These are phyloP conservation scores for Tetraselmis striata DNA, from an alignment of 139 green algal genomes.

Conservation along the genomic window DNA sequence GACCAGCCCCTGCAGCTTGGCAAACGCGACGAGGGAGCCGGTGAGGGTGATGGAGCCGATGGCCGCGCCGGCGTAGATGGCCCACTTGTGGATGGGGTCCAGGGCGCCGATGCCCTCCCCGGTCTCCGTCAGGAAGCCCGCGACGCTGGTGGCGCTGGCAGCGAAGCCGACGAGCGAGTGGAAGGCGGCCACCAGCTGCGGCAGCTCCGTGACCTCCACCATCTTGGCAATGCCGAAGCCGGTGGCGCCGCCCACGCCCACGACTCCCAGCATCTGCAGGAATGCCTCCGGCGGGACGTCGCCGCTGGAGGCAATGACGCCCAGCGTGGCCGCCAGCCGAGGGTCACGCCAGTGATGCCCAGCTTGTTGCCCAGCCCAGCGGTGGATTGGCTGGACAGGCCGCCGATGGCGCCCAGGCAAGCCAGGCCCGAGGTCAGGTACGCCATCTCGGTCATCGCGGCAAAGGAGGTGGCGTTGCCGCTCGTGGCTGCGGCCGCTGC, in stretches of 20 bases:
- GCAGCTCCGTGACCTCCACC: constrained; percentile 45
- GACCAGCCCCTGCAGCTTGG: constrained; percentile 81
- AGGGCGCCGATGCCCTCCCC: constrained; percentile 1
- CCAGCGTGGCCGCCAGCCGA: constrained; percentile 68
- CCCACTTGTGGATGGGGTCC: constrained; percentile 58
- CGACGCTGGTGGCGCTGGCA: constrained; percentile 2
- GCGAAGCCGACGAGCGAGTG: constrained; percentile 67
- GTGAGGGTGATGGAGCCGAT: constrained; percentile 85
- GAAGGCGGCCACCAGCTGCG: constrained; percentile 78
- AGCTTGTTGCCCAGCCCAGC: constrained; percentile 72
- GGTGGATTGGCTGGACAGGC: constrained; percentile 68
- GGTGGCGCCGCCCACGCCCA: constrained; percentile 15
- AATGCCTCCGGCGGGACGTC: constrained; percentile 16
- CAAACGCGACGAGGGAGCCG: constrained; percentile 75
- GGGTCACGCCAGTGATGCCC: constrained; percentile 66
- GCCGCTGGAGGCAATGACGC: constrained; percentile 30
- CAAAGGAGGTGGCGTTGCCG: constrained; percentile 7
- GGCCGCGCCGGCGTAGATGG: constrained; percentile 68
- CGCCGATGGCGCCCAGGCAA: constrained; percentile 82
- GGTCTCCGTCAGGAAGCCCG: not conserved
- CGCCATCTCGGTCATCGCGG: constrained; percentile 57
- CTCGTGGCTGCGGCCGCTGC: not conserved
- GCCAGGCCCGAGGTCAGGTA: constrained; percentile 61
- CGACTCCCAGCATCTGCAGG: constrained; percentile 12
- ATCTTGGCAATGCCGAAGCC: constrained; percentile 27